Base-by-base conservation (phyloP, 345 rosid species). In the Hibiscus syriacus region DNA sequence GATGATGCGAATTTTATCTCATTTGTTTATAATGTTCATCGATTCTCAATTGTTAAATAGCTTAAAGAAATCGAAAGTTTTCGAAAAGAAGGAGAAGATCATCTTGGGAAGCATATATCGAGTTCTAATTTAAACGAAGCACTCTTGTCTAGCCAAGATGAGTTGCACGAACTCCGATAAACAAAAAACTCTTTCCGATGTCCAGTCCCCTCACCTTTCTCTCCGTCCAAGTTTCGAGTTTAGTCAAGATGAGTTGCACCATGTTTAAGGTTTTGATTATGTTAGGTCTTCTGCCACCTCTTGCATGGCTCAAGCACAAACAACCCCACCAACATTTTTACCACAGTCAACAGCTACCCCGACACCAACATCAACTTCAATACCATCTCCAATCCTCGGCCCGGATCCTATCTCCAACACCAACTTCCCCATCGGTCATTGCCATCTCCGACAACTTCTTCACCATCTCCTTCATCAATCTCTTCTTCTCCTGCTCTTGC, bases 41-140 rank as follows among this genome's bases (percentile, higher is more conserved):
- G 43, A 30, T 85, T 92, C 68, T 94, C 97, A 0, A 68, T 84
- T 50, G 64, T 76, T 64, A 84, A 79, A 81, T 92, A 81, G 32
- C 45, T 70, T 67, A 80, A 74, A 59, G 79, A 56, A 17, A 69
- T 60, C n/a, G 77, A 80, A 39, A 87, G 85, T 56, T 90, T 88
- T 78, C 57, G 55, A 39, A 81, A 67, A 71, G 76, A 74, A 71
- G 90, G 87, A 32, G 80, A 58, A 75, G 91, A 83, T 70, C 89
- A 89, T 80, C 90, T 87, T 45, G 76, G 53, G 55, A 85, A 84
- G 56, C 89, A 92, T 55, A 88, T 92, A 64, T 96, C 98, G 3
- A 70, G 61, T 73, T 92, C n/a, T n/a, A n/a, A n/a, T n/a, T n/a
- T n/a, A n/a, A n/a, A n/a, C n/a, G n/a, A n/a, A n/a, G n/a, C n/a